Evolutionary conservation across 2,329 filamentous ascomycete species (phyloP).

Genomic region (Keithomyces neogunnii): DNA sequence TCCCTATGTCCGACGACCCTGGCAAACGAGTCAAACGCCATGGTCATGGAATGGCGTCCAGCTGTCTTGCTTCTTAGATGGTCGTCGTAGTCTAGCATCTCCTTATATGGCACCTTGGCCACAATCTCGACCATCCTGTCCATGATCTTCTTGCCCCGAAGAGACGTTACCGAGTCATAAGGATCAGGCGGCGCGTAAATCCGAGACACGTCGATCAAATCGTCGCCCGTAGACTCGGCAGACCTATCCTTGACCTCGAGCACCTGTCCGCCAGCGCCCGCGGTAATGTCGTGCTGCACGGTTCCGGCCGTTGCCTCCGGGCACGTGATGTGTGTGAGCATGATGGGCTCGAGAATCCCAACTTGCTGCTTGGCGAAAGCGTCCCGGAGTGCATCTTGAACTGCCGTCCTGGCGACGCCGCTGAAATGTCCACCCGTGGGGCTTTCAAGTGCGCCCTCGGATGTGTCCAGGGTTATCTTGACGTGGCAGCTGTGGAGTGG

Average conservation of each 20-base stretch:
- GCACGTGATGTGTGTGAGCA: conserved; percentile 79
- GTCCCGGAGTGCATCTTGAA: conserved; percentile 59
- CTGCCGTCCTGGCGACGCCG: conserved; percentile 51
- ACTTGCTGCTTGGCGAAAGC: conserved; percentile 47
- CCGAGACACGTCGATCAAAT: conserved; percentile 56
- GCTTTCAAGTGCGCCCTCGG: conserved; percentile 43
- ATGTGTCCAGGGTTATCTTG: conserved; percentile 58
- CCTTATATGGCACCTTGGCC: conserved; percentile 84
- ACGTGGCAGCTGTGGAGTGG: conserved; percentile 72
- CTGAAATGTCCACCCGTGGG: conserved; percentile 62
- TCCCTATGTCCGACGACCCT: conserved; percentile 46
- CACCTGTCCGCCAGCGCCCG: conserved; percentile 63
- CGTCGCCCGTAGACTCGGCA: conserved; percentile 26
- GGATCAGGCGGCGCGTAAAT: conserved; percentile 88
- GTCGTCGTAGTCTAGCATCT: conserved; percentile 93
- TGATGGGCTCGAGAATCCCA: conserved; percentile 82
- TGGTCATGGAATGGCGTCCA: conserved; percentile 58
- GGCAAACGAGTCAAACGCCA: conserved; percentile 51
- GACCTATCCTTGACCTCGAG: conserved; percentile 57
- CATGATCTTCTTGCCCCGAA: conserved; percentile 39
- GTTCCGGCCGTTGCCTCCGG: conserved; percentile 73
- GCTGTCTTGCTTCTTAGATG: conserved; percentile 82
- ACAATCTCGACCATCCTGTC: conserved; percentile 56
- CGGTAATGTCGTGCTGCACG: conserved; percentile 74
- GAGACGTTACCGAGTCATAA: conserved; percentile 55